Evolutionary conservation across 257 asterid genomes (phyloP).

Genomic region (Striga asiatica): DNA sequence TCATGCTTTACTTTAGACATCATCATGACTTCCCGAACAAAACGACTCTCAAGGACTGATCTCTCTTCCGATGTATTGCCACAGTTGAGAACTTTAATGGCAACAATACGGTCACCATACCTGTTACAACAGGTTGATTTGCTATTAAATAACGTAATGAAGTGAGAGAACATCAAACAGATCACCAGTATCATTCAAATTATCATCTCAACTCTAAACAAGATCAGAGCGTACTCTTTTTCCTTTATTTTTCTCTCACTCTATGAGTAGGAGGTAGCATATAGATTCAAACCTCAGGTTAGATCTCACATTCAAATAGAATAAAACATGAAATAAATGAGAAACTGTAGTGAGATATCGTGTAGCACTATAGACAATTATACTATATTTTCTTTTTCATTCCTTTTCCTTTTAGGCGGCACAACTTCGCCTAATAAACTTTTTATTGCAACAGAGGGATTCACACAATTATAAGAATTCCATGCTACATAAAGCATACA

Average conservation of each 20-base stretch:
- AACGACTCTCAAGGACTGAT: conserved; percentile 66
- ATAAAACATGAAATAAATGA: background rate
- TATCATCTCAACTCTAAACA: background rate
- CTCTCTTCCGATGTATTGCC: conserved; percentile 70
- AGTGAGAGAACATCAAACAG: conserved; percentile 1
- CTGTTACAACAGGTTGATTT: conserved; percentile 26
- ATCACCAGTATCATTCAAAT: conserved; percentile 5
- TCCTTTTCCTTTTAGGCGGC: conserved; percentile 2
- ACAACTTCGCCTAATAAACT: background rate
- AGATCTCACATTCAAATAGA: background rate
- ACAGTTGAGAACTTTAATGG: conserved; percentile 70
- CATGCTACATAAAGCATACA: background rate
- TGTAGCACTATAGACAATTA: background rate
- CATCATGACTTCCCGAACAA: conserved; percentile 85
- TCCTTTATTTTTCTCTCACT: background rate
- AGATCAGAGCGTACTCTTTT: background rate
- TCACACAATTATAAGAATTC: conserved; percentile 3
- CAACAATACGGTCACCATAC: conserved; percentile 80
- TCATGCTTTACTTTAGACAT: conserved; percentile 91
- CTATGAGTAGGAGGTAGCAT: too few species aligned
- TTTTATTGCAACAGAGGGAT: background rate
- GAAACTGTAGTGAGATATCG: background rate
- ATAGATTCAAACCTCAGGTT: background rate
- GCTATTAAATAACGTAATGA: background rate
- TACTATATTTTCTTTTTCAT: background rate